Conservation (phyloP, 441 rosid genomes). For the Capsella rubella region DNA sequence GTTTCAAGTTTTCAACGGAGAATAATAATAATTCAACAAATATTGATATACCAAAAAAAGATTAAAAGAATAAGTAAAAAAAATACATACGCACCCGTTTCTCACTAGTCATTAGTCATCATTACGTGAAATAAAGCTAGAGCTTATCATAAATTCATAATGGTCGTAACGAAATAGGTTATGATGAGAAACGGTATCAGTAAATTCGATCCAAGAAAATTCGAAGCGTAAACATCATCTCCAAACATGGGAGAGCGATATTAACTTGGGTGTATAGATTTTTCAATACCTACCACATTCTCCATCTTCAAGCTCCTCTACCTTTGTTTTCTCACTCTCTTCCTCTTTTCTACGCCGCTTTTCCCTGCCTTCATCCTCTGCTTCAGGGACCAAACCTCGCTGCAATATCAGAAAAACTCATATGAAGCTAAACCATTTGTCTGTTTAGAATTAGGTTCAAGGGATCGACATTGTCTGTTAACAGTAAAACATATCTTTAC, state of each 20-base stretch:
- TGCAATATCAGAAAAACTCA: constrained; percentile 41
- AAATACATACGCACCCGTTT: constrained; percentile 15
- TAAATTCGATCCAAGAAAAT: constrained; percentile 24
- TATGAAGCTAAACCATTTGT: constrained; percentile 1
- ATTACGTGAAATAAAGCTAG: constrained; percentile 16
- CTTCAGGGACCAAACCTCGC: constrained; percentile 58
- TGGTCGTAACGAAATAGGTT: constrained; percentile 27
- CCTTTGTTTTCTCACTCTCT: constrained; percentile 60
- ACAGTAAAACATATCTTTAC: constrained; percentile 5
- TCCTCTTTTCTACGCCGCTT: constrained; percentile 62
- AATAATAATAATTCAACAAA: not conserved
- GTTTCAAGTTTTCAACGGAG: not conserved
- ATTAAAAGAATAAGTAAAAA: not conserved
- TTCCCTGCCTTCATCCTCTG: constrained; percentile 57
- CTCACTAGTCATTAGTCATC: not conserved
- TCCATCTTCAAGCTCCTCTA: constrained; percentile 90
- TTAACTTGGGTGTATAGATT: constrained; percentile 34
- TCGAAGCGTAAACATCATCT: constrained; percentile 23
- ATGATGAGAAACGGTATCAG: constrained; percentile 3
- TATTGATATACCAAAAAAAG: not conserved
- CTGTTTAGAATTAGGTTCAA: not conserved
- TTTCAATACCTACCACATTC: constrained; percentile 72
- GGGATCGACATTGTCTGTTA: not conserved
- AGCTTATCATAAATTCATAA: not conserved
- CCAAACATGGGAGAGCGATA: constrained; percentile 1